These are phyloP conservation scores for Rosa chinensis DNA, from an alignment of 306 rosid species.

Conservation along the genomic window DNA sequence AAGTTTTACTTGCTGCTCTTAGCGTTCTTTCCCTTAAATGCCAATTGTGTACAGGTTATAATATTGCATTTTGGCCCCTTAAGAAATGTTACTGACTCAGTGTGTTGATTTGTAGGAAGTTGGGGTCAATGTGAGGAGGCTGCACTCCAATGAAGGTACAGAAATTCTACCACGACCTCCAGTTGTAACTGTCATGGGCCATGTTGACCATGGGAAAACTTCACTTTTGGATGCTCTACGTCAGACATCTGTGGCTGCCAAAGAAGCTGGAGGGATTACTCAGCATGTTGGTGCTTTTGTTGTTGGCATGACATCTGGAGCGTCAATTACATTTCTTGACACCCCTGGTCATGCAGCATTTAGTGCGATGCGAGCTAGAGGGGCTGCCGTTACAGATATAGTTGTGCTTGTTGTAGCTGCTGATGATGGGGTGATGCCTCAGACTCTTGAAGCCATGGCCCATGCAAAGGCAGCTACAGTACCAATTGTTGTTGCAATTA, in stretches of 20 bases:
- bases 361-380: conserved; percentile 99
- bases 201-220: conserved; percentile 97
- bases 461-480: conserved; percentile 93
- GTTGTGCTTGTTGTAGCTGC: conserved; percentile 96
- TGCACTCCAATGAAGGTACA: conserved; percentile 68
- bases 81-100: conserved; percentile 8
- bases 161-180: conserved; percentile 76
- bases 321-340: conserved; percentile 89
- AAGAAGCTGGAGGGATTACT: conserved; percentile 95
- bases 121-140: conserved; percentile 78
- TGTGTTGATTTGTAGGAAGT: conserved; percentile 61
- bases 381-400: conserved; percentile 91
- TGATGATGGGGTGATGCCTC: conserved; percentile 99
- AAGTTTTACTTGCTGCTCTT: conserved; percentile 5
- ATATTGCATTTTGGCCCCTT: conserved; percentile 13
- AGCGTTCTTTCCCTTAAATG: neutral
- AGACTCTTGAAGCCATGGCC: conserved; percentile 88
- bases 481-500: conserved; percentile 91
- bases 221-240: conserved; percentile 94
- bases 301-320: conserved; percentile 87
- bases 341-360: conserved; percentile 99
- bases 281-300: conserved; percentile 98
- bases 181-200: conserved; percentile 98
- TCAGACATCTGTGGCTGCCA: conserved; percentile 91
- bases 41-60: neutral